Conservation (phyloP, 257 asterid genomes). For the Ilex asprella region DNA sequence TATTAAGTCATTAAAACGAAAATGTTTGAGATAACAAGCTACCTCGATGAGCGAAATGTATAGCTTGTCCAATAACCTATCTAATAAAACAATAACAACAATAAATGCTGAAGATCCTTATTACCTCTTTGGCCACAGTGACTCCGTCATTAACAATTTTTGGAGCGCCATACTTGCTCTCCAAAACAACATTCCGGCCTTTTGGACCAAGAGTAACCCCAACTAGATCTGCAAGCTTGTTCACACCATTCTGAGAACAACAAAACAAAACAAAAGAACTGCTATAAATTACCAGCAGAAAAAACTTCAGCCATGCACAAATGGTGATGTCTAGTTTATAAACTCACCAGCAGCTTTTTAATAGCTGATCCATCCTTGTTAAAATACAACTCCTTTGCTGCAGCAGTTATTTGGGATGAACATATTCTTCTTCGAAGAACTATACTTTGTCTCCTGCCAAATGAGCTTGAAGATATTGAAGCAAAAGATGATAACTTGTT, state of each 20-base stretch:
- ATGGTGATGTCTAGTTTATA: background rate
- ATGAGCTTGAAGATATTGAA: constrained; percentile 46
- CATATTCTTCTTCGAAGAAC: constrained; percentile 37
- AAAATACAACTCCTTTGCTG: constrained; percentile 83
- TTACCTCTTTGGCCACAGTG: constrained; percentile 91
- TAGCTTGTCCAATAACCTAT: background rate
- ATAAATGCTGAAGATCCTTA: background rate
- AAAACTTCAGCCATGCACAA: background rate
- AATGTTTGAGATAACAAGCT: too few relatives aligned
- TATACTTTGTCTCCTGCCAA: constrained; percentile 47
- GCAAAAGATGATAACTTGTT: constrained; percentile 65
- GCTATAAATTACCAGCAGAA: background rate
- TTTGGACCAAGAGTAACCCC: constrained; percentile 98
- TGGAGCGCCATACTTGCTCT: constrained; percentile 97
- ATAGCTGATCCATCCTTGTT: constrained; percentile 97
- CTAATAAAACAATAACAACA: background rate
- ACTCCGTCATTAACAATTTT: constrained; percentile 97
- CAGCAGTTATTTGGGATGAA: constrained; percentile 52
- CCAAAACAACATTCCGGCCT: constrained; percentile 94
- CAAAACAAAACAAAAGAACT: background rate
- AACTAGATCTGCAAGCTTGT: constrained; percentile 89
- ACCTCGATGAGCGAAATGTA: too few relatives aligned
- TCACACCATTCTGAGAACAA: constrained; percentile 59
- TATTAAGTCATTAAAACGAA: too few relatives aligned
- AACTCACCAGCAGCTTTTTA: constrained; percentile 66